Base-by-base conservation (phyloP, 495 filamentous ascomycete genomes). In the Daldinia childiae region DNA sequence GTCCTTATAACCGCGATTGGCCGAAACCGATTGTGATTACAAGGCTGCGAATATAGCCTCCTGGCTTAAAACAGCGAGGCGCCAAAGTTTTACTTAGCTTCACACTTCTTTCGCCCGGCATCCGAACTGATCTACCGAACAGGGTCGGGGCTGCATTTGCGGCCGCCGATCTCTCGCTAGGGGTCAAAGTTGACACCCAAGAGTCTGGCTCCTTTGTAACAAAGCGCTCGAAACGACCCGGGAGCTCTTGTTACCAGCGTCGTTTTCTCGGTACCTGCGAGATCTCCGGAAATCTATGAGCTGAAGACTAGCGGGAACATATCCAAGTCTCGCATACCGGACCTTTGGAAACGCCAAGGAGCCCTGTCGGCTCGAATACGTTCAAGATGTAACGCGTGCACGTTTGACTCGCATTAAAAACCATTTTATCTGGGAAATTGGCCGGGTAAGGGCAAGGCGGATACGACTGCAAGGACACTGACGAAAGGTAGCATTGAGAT, bases 391-490 rank as follows among this genome's bases (percentile, higher is more conserved):
- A 69, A 73, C 71, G 56, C 58, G 52, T 36, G 57, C 71, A 69
- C 71, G 62, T 73, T 69, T 69, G 62, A 66, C 66, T 62, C 41
- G 71, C 71, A 73, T 73, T 54, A 43, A 65, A 68, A 30, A 15
- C 38, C 8, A 58, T 65, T 66, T 34, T 58, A 63, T 54, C n/a
- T 58, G 57, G 64, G 66, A 69, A 62, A 66, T 72, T 60, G 54
- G 32, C 48, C 32, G 38, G 64, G 36, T 43, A 43, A 17, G 43
- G 52, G 36, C 17, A 57, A 17, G 24, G 58, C 32, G 12, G 27
- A 50, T 58, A 51, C 41, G 58, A 39, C 52, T 34, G 38, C 54
- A 56, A 27, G 43, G 32, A 29, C 19, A 56, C 7, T 39, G 27
- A 55, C 26, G 12, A 66, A 61, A 54, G 63, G 57, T 69, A 39